Evolutionary conservation across 768 basidiomycete genomes (phyloP), one percentile per base, ranked within the genome.

Genomic region (Dacryopinax spathularia): DNA sequence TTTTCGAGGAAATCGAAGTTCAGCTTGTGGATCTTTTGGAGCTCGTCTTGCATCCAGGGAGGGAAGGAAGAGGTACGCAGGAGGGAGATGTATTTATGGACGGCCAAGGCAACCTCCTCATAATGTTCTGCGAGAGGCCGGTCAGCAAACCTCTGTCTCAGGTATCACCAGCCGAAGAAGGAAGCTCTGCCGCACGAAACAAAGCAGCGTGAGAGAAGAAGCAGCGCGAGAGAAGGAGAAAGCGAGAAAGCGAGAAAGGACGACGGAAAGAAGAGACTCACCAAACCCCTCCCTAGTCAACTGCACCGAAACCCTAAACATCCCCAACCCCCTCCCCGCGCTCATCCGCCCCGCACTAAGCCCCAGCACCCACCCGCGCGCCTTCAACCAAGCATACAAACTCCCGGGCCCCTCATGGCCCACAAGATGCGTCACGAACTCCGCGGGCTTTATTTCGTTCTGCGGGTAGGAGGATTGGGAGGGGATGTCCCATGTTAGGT

Each of bases 1-100:
- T 94, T 92, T 74, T 97, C 94, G 48, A 84, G 79, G 73, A 93
- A 98, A 27, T 86, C 82, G 78, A 96, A 98, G 15, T 82, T 83
- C 18, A 85, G 89, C 20, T 79, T 75, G 22, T 86, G 82, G 33
- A 99, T 78, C 20, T 78, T 79, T 34, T 84, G 82, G 64, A 86
- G 77, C 72, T 99, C 95, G 34, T 82, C 76, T 71, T 93, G 91
- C 66, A 85, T 80, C 76, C 81, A 87, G n/a, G 72, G 70, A 1
- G 72, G 71, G 1, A 74, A 75, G 0, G 74, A 73, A 16, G 69
- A 67, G 1, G 70, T 66, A n/a, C 72, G 69, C 29, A 80, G 71
- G 9, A 80, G 73, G 22, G 70, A 65, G 64, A 79, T 74, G 73
- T 92, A 98, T 68, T 91, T 87, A 80, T 87, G 91, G 4, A 84